phyloP scores from a whole-genome alignment of 169 alveolate species.

The Babesia microti region DNA sequence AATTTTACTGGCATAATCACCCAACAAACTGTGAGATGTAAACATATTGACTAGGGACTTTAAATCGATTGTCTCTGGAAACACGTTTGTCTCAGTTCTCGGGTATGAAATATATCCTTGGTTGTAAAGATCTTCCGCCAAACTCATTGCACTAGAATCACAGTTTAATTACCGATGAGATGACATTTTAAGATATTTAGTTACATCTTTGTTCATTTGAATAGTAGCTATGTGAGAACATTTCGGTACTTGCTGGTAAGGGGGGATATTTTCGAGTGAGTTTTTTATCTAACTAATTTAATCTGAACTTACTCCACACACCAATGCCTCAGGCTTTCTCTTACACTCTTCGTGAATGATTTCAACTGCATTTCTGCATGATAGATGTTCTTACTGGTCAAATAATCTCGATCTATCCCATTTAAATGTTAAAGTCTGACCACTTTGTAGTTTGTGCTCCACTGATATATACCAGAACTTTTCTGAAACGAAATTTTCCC shows the following conservation, averaged over 20 bases:
- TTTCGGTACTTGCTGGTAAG: constrained; percentile 16
- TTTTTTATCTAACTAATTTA: constrained; percentile 17
- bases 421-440: constrained; percentile 27
- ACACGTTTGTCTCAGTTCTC: constrained; percentile 96
- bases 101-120: constrained; percentile 92
- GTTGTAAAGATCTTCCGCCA: constrained; percentile 91
- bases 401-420: constrained; percentile 63
- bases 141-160: constrained; percentile 76
- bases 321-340: constrained; percentile 47
- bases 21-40: constrained; percentile 68
- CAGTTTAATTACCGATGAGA: constrained; percentile 28
- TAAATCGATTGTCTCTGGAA: constrained; percentile 78
- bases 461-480: constrained; percentile 82
- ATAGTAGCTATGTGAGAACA: constrained; percentile 45
- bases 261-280: constrained; percentile 33
- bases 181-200: constrained; percentile 43
- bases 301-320: constrained; percentile 35
- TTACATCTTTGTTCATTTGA: constrained; percentile 57
- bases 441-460: constrained; percentile 26
- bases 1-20: constrained; percentile 76
- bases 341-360: constrained; percentile 52
- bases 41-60: constrained; percentile 60
- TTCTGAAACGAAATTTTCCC: constrained; percentile 80
- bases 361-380: constrained; percentile 67
- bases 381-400: constrained; percentile 50